Evolutionary conservation across 2,329 filamentous ascomycete species (phyloP).

Genomic region (Rhynchosporium graminicola): DNA sequence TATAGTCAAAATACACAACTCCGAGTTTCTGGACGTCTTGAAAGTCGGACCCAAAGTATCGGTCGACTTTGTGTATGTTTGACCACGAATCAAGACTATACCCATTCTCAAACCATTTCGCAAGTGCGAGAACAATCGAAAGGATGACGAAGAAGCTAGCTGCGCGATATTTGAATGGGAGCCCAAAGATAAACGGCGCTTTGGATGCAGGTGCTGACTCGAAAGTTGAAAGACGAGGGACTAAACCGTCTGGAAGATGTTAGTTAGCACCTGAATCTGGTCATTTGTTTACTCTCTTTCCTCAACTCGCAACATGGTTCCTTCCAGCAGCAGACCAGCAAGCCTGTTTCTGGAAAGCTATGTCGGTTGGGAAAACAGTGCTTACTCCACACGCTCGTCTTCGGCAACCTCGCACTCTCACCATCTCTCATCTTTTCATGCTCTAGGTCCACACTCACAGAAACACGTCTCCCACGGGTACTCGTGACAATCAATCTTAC

Average conservation of each 20-base stretch:
- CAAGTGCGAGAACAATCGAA: not conserved
- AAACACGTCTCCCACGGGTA: conserved; percentile 68
- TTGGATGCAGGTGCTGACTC: conserved; percentile 1
- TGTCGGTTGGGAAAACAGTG: conserved; percentile 20
- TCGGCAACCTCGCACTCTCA: conserved; percentile 62
- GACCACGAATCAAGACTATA: not conserved
- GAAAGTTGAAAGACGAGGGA: conserved; percentile 17
- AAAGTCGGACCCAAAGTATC: not conserved
- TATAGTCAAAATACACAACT: no score
- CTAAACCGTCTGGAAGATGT: conserved; percentile 14
- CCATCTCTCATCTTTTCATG: conserved; percentile 60
- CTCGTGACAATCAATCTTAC: conserved; percentile 58
- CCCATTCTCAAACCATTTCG: not conserved
- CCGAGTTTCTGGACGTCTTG: no score
- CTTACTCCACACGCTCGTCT: conserved; percentile 50
- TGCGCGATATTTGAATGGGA: not conserved
- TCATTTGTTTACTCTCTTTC: not conserved
- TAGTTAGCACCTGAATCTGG: not conserved
- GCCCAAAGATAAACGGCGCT: not conserved
- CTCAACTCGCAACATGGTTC: no score
- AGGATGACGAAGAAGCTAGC: not conserved
- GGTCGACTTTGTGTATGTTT: not conserved
- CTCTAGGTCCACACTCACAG: conserved; percentile 69
- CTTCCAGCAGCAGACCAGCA: no score
- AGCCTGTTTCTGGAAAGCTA: not conserved